Evolutionary conservation across 345 rosid species (phyloP).

Genomic region (Dovyalis caffra): DNA sequence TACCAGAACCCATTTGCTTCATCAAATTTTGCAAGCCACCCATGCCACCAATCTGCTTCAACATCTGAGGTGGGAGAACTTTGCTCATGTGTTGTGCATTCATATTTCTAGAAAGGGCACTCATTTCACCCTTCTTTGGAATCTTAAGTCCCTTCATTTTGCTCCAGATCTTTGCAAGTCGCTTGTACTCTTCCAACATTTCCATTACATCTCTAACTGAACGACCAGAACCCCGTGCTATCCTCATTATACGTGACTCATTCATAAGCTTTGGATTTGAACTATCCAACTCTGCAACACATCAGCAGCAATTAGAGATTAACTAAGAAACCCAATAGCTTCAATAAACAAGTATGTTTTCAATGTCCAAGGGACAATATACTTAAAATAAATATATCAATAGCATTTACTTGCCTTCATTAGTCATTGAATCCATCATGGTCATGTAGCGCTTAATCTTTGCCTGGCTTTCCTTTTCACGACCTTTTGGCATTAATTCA

Average conservation of each 20-base stretch:
- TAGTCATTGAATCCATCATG: constrained; percentile 97
- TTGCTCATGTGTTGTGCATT: constrained; percentile 88
- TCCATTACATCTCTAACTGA: constrained; percentile 76
- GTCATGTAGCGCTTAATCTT: constrained; percentile 93
- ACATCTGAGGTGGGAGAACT: constrained; percentile 77
- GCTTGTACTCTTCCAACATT: constrained; percentile 87
- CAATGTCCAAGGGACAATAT: background rate
- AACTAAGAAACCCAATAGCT: background rate
- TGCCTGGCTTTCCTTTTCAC: constrained; percentile 91
- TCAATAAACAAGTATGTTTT: background rate
- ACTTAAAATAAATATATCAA: no score
- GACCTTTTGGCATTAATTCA: constrained; percentile 92
- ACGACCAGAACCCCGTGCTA: constrained; percentile 81
- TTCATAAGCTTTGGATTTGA: constrained; percentile 74
- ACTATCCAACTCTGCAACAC: constrained; percentile 73
- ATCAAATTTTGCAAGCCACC: constrained; percentile 82
- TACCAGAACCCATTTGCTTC: constrained; percentile 81
- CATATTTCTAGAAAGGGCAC: constrained; percentile 75
- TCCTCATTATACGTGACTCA: constrained; percentile 71
- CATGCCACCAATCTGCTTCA: constrained; percentile 87
- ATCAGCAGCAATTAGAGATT: background rate
- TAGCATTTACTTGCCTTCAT: constrained; percentile 43
- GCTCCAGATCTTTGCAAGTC: constrained; percentile 77
- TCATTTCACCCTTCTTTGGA: constrained; percentile 84
- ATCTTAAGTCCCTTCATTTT: constrained; percentile 89